Percentiles rank a stretch among this genome's conserved stretches.
Evolutionary conservation across 768 basidiomycete genomes (phyloP).

Genomic region (Amanita subjunquillea): DNA sequence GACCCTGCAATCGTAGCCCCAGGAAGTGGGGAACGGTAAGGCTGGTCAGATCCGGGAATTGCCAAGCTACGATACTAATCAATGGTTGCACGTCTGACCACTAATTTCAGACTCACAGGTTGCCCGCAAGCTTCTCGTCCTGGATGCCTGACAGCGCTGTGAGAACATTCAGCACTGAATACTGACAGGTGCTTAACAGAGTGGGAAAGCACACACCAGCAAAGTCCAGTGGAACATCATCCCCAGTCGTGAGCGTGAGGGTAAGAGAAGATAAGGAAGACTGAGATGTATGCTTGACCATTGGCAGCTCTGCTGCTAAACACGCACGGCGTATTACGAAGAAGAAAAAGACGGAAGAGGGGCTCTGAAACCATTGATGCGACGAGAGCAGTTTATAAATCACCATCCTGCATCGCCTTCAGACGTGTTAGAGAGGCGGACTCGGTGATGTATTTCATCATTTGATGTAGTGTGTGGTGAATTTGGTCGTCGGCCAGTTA

Average conservation of each 20-base stretch:
- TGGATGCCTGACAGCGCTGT: not conserved
- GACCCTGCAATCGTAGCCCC: not conserved
- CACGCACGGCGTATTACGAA: not conserved
- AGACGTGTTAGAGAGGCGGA: not conserved
- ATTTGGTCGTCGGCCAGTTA: no score
- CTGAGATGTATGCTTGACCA: slow-evolving; percentile 1
- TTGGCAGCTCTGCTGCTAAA: slow-evolving; percentile 2
- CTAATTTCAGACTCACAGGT: not conserved
- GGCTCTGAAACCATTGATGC: not conserved
- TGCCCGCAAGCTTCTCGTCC: not conserved
- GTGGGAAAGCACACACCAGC: not conserved
- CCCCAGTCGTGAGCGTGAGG: not conserved
- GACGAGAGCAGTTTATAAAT: not conserved
- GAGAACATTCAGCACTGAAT: not conserved
- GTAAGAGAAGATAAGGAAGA: slow-evolving; percentile 2
- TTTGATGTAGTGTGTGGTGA: not conserved
- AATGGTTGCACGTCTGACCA: not conserved
- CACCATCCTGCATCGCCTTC: not conserved
- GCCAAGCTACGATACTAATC: not conserved
- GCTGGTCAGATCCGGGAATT: slow-evolving; percentile 1
- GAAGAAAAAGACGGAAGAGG: not conserved
- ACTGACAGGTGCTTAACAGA: not conserved
- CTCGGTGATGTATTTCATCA: no score
- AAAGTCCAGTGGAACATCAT: not conserved
- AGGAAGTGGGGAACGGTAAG: slow-evolving; percentile 1